A percentile compares a stretch with the other conserved stretches of the same genome.
phyloP scores from a whole-genome alignment of 2,329 filamentous ascomycete genomes.

The Diplocarpon mali region DNA sequence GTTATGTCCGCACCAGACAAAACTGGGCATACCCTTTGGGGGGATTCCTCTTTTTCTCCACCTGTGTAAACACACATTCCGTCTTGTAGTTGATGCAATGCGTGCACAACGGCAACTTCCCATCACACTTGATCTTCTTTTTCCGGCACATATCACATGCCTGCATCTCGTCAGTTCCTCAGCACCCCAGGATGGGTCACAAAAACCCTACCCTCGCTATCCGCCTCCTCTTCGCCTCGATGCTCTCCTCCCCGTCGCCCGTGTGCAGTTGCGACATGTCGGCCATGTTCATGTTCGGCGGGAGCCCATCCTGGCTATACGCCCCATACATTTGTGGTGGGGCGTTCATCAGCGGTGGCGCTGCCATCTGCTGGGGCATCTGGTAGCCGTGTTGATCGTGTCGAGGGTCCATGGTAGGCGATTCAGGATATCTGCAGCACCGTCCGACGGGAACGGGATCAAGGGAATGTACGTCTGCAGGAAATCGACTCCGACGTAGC shows the following conservation, averaged over 20 bases:
- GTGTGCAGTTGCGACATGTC: conserved; percentile 52
- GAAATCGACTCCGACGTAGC: background rate
- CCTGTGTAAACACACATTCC: conserved; percentile 92
- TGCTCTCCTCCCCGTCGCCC: conserved; percentile 52
- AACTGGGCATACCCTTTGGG: conserved; percentile 68
- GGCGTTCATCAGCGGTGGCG: conserved; percentile 51
- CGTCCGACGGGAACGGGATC: background rate
- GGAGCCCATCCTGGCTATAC: conserved; percentile 44
- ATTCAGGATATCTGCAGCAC: conserved; percentile 12
- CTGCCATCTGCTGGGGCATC: conserved; percentile 45
- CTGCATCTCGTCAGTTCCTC: conserved; percentile 28
- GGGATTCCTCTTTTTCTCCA: conserved; percentile 96
- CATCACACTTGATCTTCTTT: conserved; percentile 96
- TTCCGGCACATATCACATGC: conserved; percentile 71
- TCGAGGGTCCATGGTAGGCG: conserved; percentile 19
- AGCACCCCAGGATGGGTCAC: conserved; percentile 6
- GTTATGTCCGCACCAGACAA: conserved; percentile 1
- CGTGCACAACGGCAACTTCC: conserved; percentile 86
- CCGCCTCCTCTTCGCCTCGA: conserved; percentile 59
- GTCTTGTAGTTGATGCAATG: conserved; percentile 98
- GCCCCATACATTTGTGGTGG: conserved; percentile 59
- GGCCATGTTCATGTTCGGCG: conserved; percentile 45
- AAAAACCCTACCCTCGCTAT: conserved; percentile 44
- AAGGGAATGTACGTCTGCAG: background rate
- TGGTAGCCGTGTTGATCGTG: conserved; percentile 40